phyloP scores from a whole-genome alignment of 306 rosid species.

The Dryas octopetala region DNA sequence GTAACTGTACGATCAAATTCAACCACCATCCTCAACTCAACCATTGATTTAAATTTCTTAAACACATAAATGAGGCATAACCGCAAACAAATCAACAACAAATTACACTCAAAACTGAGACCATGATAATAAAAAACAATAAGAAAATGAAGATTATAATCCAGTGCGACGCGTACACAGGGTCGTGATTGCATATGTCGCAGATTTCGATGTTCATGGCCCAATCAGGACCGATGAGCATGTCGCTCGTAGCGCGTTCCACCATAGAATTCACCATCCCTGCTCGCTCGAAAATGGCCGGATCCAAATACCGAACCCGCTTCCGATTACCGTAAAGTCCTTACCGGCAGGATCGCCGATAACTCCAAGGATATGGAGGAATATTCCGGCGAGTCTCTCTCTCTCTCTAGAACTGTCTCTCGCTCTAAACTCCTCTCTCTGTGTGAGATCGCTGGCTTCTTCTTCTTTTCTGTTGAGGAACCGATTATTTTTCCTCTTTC shows the following conservation, averaged over 20 bases:
- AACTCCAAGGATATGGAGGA: slow-evolving; percentile 30
- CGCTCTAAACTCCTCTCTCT: slow-evolving; percentile 5
- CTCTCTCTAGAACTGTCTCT: slow-evolving; percentile 21
- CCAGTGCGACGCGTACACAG: slow-evolving; percentile 59
- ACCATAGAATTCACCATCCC: slow-evolving; percentile 91
- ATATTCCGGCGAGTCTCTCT: slow-evolving; percentile 32
- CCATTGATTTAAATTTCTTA: not conserved
- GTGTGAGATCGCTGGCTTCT: slow-evolving; percentile 28
- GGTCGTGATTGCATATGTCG: slow-evolving; percentile 83
- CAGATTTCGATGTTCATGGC: slow-evolving; percentile 99
- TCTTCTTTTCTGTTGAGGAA: slow-evolving; percentile 27
- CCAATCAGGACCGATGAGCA: slow-evolving; percentile 99
- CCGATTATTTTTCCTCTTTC: slow-evolving; percentile 13
- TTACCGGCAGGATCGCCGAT: slow-evolving; percentile 22
- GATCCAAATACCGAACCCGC: slow-evolving; percentile 25
- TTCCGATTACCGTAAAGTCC: slow-evolving; percentile 31
- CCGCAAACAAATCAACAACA: not conserved
- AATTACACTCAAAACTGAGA: not conserved
- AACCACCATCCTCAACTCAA: slow-evolving; percentile 5
- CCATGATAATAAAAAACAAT: slow-evolving; percentile 3
- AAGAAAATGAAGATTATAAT: slow-evolving; percentile 21
- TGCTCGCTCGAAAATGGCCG: slow-evolving; percentile 22
- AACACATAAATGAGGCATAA: not conserved
- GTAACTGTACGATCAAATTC: slow-evolving; percentile 23
- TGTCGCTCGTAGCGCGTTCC: slow-evolving; percentile 91